These are phyloP conservation scores for Talaromyces adpressus DNA, from an alignment of 495 filamentous ascomycete genomes.

Conservation along the genomic window DNA sequence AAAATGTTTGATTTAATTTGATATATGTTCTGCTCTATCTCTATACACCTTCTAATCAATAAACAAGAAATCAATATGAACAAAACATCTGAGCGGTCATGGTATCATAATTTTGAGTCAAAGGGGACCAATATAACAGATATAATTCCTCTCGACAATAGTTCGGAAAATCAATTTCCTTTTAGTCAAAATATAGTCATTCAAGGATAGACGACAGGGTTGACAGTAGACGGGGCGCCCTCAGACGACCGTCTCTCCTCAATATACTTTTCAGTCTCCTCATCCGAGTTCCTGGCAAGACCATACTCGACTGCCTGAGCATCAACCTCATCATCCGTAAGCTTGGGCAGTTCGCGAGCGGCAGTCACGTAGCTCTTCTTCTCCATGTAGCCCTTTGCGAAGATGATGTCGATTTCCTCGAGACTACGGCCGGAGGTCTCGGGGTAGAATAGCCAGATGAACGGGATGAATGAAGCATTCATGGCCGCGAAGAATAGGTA, in stretches of 20 bases:
- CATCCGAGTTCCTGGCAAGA: not conserved
- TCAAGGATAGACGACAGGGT: not conserved
- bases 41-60: not conserved
- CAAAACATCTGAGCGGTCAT: not conserved
- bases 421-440: slow-evolving; percentile 63
- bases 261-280: not conserved
- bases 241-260: not conserved
- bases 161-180: not conserved
- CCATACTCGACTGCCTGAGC: slow-evolving; percentile 50
- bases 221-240: not conserved
- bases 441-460: slow-evolving; percentile 73
- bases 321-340: slow-evolving; percentile 62
- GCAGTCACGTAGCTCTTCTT: slow-evolving; percentile 70
- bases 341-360: slow-evolving; percentile 58
- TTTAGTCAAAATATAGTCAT: not conserved
- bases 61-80: not conserved
- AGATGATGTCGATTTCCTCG: slow-evolving; percentile 77
- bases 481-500: slow-evolving; percentile 72
- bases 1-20: not conserved
- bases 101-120: not conserved
- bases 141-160: not conserved
- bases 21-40: not conserved
- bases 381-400: slow-evolving; percentile 70
- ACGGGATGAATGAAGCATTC: slow-evolving; percentile 65
- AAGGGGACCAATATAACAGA: not conserved